Evolutionary conservation across 1,139 yeast species (phyloP), one percentile per base, ranked within the genome.

Genomic region (Debaryomycetaceae sp.): DNA sequence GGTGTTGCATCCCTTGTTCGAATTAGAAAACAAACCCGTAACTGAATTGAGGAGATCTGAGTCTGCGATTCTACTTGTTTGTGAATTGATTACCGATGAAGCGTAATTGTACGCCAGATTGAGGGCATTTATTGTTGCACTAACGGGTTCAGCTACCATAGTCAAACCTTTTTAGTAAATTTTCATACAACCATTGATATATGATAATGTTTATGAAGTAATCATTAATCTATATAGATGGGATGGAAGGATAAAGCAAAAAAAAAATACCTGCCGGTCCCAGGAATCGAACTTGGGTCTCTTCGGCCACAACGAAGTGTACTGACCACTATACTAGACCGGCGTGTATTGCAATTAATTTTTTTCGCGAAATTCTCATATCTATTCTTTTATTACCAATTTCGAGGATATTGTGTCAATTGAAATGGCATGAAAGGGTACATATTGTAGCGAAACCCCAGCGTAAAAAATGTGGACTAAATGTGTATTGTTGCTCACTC

Each of bases 81-180:
- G 67, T 3, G 53, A 38, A 31, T 50, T 43, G 15, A 69, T 41
- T 38, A 64, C 61, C 18, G 53, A 52, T 5, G 58, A 33, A 0
- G 70, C 51, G 17, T 48, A 47, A 34, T 49, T 45, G 49, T 63
- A 68, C 30, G 54, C 51, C 28, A 56, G 49, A 37, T 49, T 56
- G 26, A 70, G 51, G 2, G 70, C 55, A 31, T 55, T 63, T 11
- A 68, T 41, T 0, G 75, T 67, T 6, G 72, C 75, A 45, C 57
- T 67, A 9, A 71, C 75, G 5, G 77, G 76, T 50, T 70, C 76
- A 1, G 75, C 75, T 9, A 70, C 76, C 76, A 71, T 71, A 6
- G 4, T 44, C 17, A 18, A 33, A 22, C 14, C n/a, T n/a, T n/a
- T n/a, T n/a, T n/a, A n/a, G n/a, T n/a, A n/a, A n/a, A n/a, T n/a